phyloP scores from a whole-genome alignment of 2,329 filamentous ascomycete genomes.

The Ophiocordyceps camponoti-saundersi region DNA sequence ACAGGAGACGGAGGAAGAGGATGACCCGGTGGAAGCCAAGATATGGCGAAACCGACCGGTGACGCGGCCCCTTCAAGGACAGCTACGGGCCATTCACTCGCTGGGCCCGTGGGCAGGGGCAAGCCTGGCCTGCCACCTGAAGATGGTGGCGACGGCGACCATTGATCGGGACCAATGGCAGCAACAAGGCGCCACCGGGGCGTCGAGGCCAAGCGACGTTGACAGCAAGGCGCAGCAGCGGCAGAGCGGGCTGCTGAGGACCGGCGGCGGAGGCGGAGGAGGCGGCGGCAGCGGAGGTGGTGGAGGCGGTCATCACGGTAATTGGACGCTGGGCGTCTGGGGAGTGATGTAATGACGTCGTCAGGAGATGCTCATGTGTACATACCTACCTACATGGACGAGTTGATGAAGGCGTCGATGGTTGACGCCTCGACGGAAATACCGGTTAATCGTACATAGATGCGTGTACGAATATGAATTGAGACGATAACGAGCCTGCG shows the following conservation, averaged over 20 bases:
- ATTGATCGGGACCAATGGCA: constrained; percentile 58
- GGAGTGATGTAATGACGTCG: constrained; percentile 23
- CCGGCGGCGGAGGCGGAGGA: constrained; percentile 27
- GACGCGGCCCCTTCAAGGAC: constrained; percentile 33
- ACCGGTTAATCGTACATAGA: too few relatives aligned
- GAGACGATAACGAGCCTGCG: too few relatives aligned
- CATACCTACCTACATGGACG: too few relatives aligned
- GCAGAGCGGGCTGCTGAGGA: constrained; percentile 38
- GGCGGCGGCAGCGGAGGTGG: constrained; percentile 41
- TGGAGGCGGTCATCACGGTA: constrained; percentile 21
- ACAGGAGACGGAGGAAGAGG: constrained; percentile 9
- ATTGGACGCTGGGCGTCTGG: constrained; percentile 49
- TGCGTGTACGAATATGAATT: too few relatives aligned
- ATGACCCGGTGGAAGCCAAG: constrained; percentile 19
- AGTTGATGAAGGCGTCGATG: too few relatives aligned
- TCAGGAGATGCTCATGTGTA: neutral
- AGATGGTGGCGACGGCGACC: constrained; percentile 49
- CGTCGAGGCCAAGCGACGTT: constrained; percentile 40
- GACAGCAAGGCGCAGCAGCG: constrained; percentile 40
- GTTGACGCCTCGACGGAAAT: neutral
- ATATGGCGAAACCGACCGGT: constrained; percentile 15
- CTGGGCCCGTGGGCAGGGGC: constrained; percentile 61
- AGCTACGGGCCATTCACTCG: constrained; percentile 48
- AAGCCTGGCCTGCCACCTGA: constrained; percentile 51
- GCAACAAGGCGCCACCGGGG: constrained; percentile 47